Base-by-base conservation (phyloP, 2,329 filamentous ascomycete genomes). In the Endothia cerciana region DNA sequence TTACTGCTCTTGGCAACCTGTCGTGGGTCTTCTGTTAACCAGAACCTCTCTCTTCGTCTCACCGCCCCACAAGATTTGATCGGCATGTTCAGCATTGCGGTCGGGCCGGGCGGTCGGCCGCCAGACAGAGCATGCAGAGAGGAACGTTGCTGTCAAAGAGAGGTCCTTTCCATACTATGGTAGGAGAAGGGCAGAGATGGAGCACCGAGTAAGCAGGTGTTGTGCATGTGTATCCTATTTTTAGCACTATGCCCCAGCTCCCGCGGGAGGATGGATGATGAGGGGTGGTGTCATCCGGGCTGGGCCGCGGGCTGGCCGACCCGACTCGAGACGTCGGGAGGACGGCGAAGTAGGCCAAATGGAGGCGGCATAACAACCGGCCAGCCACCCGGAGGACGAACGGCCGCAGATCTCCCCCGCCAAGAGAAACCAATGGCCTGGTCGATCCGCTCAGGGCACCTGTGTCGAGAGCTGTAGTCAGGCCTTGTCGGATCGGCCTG, bases 211-310 rank as follows among this genome's bases (percentile, higher is more conserved):
- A 25, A 22, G 7, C 28, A 11, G 13, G 11, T 25, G 47, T 28
- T 51, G 22, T 15, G 22, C 25, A 13, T 51, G 47, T 51, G 25
- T 22, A 17, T 28, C 47, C 47, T 51, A 51, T 51, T 51, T 51
- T 51, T 30, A 51, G 47, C n/a, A 6, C 43, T 4, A 19, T 43
- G 41, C 41, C 41, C 13, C 22, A 49, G 45, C 45, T 22, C 45
- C 22, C 25, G 45, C 22, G 11, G n/a, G 11, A 49, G 45, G 45
- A 49, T 49, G 22, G 40, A 49, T 47, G 17, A 43, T 43, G 19
- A 49, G 22, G n/a, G 45, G 45, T 45, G 43, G 45, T 51, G 47
- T 51, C 47, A 51, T 51, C 47, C 47, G 47, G 47, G 47, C 47
- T 51, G 47, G 47, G 47, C 25, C 47, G 47, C 47, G 22, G 13